A percentile compares a stretch with the other conserved stretches of the same genome.
These are phyloP conservation scores for Penicillium sp. DNA, from an alignment of 2,329 filamentous ascomycete genomes.

Conservation along the genomic window DNA sequence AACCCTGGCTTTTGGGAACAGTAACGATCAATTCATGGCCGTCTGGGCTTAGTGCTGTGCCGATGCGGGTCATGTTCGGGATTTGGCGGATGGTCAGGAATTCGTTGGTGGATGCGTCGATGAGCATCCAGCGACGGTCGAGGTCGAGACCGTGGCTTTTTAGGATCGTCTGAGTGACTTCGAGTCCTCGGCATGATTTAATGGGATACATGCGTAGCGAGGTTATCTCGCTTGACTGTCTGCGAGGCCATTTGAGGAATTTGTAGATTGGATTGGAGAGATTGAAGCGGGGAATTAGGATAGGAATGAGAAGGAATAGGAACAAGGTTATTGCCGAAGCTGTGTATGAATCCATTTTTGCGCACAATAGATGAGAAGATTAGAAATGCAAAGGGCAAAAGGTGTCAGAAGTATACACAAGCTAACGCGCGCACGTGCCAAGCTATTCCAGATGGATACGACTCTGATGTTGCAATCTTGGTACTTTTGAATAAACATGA, in stretches of 20 bases:
- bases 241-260: constrained; percentile 10
- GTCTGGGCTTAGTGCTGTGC: constrained; percentile 52
- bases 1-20: constrained; percentile 40
- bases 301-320: neutral
- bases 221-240: constrained; percentile 33
- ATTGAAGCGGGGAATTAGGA: constrained; percentile 15
- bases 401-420: too few relatives aligned
- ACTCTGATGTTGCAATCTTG: too few relatives aligned
- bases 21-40: constrained; percentile 47
- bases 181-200: constrained; percentile 66
- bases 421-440: too few relatives aligned
- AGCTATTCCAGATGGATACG: too few relatives aligned
- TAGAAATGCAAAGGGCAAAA: too few relatives aligned
- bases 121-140: constrained; percentile 69
- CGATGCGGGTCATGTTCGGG: constrained; percentile 64
- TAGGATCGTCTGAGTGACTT: constrained; percentile 54
- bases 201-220: constrained; percentile 63
- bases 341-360: neutral
- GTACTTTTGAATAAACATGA: neutral
- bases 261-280: constrained; percentile 11
- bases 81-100: constrained; percentile 66
- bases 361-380: neutral
- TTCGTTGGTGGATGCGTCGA: constrained; percentile 54
- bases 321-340: neutral
- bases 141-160: constrained; percentile 61